Base-by-base conservation (phyloP, 1,284 basidiomycete genomes). In the Apiotrichum gracile region DNA sequence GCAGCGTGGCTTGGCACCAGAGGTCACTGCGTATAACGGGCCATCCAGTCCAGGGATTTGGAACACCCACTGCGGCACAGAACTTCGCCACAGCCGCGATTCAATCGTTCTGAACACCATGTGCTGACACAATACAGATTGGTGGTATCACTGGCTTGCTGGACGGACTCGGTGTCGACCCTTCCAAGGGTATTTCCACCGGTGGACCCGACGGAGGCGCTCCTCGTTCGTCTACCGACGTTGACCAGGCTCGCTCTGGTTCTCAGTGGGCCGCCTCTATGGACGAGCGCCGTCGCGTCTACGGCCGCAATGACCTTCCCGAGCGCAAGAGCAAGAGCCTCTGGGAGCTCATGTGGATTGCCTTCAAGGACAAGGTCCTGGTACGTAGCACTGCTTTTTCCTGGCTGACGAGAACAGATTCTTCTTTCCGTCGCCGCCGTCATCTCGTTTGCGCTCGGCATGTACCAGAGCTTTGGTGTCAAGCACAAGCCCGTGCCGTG, bases 331-430 rank as follows among this genome's bases (percentile, higher is more conserved):
- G 82, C 61, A 97, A 96, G 77, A 83, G 82, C 26, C 78, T 98
- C 19, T 78, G 91, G 41, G 78, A 81, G 60, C 81, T 98, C 38
- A 97, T 97, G 90, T 96, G 88, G 88, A 76, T 88, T 33, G 93
- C 94, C 2, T 78, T 97, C 68, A 90, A 94, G 76, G 94, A 97
- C 77, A 97, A 93, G 78, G 89, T 97, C 62, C 77, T 97, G 69
- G 78, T 79, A 58, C 64, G 86, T 88, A 33, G 16, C 49, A 19
- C 31, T 43, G 14, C n/a, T 13, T 1, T 9, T 16, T 25, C 31
- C 51, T 41, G 22, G 34, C 49, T 42, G 43, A 34, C 49, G n/a
- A n/a, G n/a, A 12, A 35, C 68, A 91, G 87, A 84, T 97, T 61
- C 76, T 99, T 49, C 81, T 97, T 41, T 88, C 86, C 29, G 82